These are phyloP conservation scores for Fusarium nisikadoi DNA, from an alignment of 2,329 filamentous ascomycete species.

Conservation along the genomic window DNA sequence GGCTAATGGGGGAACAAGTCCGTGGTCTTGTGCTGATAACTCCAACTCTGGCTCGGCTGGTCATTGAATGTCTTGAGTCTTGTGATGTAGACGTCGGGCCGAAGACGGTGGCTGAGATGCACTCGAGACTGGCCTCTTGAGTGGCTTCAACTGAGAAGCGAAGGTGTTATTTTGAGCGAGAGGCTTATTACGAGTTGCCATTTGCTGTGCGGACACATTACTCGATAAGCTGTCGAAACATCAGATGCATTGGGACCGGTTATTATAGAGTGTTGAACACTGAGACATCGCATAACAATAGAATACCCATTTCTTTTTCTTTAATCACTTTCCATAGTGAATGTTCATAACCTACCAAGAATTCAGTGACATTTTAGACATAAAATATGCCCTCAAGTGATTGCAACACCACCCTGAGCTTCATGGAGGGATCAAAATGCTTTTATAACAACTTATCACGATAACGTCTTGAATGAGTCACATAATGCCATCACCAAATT, in stretches of 20 bases:
- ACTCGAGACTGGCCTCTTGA: neutral
- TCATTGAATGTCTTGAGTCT: neutral
- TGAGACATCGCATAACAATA: neutral
- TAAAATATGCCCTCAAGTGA: accelerated
- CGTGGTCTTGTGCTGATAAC: constrained; percentile 58
- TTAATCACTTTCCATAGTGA: neutral
- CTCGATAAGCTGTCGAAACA: neutral
- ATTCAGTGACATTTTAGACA: accelerated
- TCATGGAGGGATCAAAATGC: no score
- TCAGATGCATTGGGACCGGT: accelerated
- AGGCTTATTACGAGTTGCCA: neutral
- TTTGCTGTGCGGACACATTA: neutral
- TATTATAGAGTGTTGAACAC: neutral
- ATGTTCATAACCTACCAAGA: neutral
- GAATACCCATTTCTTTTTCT: neutral
- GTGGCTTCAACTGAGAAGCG: neutral
- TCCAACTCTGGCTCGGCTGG: constrained; percentile 44
- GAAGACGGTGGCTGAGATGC: neutral
- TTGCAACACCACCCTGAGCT: no score
- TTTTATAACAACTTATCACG: no score
- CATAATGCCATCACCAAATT: neutral
- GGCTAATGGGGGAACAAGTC: constrained; percentile 48
- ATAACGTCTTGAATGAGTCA: neutral
- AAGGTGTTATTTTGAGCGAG: neutral
- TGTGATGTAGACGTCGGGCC: accelerated